phyloP scores from a whole-genome alignment of 1,284 basidiomycete genomes.

The Malassezia pachydermatis region DNA sequence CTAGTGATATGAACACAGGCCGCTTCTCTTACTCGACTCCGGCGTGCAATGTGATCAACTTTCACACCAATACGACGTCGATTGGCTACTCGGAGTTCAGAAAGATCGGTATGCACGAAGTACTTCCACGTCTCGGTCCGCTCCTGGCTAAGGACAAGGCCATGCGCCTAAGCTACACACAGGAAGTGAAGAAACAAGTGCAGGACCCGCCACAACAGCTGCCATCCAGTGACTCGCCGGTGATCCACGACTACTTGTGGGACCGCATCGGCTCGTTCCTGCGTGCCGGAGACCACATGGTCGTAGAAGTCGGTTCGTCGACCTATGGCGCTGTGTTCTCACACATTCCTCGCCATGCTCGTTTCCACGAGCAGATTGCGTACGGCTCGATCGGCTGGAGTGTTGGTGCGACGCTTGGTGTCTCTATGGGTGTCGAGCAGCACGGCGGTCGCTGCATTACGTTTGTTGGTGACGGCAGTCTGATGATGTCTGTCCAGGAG shows the following conservation, averaged over 20 bases:
- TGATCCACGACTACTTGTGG: constrained; percentile 59
- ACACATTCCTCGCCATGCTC: constrained; percentile 20
- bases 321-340: constrained; percentile 18
- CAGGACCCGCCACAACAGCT: constrained; percentile 22
- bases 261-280: constrained; percentile 71
- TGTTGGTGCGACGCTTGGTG: constrained; percentile 61
- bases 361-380: constrained; percentile 54
- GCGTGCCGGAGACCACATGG: constrained; percentile 49
- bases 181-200: constrained; percentile 7
- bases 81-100: constrained; percentile 50
- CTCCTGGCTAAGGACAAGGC: constrained; percentile 14
- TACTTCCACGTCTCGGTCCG: constrained; percentile 30
- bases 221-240: constrained; percentile 13
- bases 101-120: constrained; percentile 44
- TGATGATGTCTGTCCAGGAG: constrained; percentile 53
- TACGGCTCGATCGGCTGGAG: constrained; percentile 83
- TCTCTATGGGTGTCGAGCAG: constrained; percentile 57
- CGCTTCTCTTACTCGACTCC: constrained; percentile 51
- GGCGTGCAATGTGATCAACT: constrained; percentile 52
- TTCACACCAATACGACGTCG: constrained; percentile 47
- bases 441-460: constrained; percentile 60
- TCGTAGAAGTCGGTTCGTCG: constrained; percentile 42
- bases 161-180: constrained; percentile 16
- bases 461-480: constrained; percentile 62
- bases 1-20: constrained; percentile 83